A percentile compares a stretch with the other conserved stretches of the same genome.
Conservation (phyloP, 306 rosid genomes). For the Fagus sylvatica region DNA sequence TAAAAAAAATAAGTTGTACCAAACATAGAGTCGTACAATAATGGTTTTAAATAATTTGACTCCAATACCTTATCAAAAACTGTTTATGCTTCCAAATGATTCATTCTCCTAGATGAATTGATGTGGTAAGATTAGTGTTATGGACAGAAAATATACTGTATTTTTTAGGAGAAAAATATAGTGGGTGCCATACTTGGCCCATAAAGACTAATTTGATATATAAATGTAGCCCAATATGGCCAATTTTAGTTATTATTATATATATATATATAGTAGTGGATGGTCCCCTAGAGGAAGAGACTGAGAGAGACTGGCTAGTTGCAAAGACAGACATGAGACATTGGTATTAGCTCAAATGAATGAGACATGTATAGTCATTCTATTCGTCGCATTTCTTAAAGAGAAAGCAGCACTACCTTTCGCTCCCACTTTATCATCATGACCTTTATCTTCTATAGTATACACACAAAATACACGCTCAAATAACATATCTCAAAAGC, state of each 20-base stretch:
- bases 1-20: too few relatives aligned
- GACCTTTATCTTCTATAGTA: slow-evolving; percentile 35
- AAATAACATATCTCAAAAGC: slow-evolving; percentile 43
- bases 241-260: background rate
- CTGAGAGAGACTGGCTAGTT: slow-evolving; percentile 34
- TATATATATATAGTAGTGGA: background rate
- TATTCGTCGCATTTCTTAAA: slow-evolving; percentile 32
- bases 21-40: too few relatives aligned
- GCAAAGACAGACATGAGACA: slow-evolving; percentile 29
- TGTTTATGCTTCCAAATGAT: too few relatives aligned
- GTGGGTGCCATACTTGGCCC: background rate
- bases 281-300: slow-evolving; percentile 36
- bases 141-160: background rate
- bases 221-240: background rate
- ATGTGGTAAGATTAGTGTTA: background rate
- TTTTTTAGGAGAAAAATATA: background rate
- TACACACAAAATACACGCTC: slow-evolving; percentile 29
- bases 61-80: background rate
- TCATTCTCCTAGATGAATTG: background rate
- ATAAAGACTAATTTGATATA: background rate
- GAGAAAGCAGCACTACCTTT: slow-evolving; percentile 32
- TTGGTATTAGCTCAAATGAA: slow-evolving; percentile 9
- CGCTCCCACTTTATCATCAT: slow-evolving; percentile 25
- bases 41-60: background rate
- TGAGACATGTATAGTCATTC: slow-evolving; percentile 19